These are phyloP conservation scores for Porodaedalea pini DNA, from an alignment of 1,284 basidiomycete genomes.

Conservation along the genomic window DNA sequence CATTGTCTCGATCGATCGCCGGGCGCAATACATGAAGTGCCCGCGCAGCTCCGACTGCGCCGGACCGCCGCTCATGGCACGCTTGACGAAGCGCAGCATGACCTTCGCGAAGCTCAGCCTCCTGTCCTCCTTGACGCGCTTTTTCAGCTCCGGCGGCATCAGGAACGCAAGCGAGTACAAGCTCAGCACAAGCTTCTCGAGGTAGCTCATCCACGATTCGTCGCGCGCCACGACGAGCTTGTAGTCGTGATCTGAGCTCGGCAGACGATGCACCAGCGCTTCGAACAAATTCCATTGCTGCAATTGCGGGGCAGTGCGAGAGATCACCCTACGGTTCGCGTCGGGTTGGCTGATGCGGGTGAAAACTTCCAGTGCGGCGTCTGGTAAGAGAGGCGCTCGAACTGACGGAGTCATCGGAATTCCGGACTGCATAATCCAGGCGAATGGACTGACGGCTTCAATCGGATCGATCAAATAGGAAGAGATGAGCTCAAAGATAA, in stretches of 20 bases:
- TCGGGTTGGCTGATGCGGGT: slow-evolving; percentile 76
- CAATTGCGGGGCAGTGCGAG: slow-evolving; percentile 52
- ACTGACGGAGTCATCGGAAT: slow-evolving; percentile 38
- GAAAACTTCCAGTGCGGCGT: slow-evolving; percentile 81
- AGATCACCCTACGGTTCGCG: slow-evolving; percentile 73
- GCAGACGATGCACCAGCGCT: slow-evolving; percentile 77
- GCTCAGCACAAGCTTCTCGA: slow-evolving; percentile 76
- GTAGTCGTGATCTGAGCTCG: slow-evolving; percentile 76
- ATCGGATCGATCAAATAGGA: slow-evolving; percentile 73
- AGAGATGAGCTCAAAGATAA: slow-evolving; percentile 66
- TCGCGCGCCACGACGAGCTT: slow-evolving; percentile 59
- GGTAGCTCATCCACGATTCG: slow-evolving; percentile 68
- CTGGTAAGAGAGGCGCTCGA: slow-evolving; percentile 61
- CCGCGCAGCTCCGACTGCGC: slow-evolving; percentile 46
- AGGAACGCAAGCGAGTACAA: slow-evolving; percentile 88
- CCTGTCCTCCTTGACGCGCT: slow-evolving; percentile 58
- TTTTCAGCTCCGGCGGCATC: slow-evolving; percentile 70
- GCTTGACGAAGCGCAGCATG: slow-evolving; percentile 63
- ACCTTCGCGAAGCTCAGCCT: slow-evolving; percentile 57
- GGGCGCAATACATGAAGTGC: slow-evolving; percentile 61
- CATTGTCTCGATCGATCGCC: slow-evolving; percentile 80
- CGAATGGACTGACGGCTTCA: slow-evolving; percentile 61
- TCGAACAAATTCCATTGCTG: slow-evolving; percentile 65
- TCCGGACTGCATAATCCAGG: slow-evolving; percentile 51
- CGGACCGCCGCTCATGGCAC: slow-evolving; percentile 41